Evolutionary conservation across 495 filamentous ascomycete species (phyloP), one percentile per base, ranked within the genome.

Genomic region (Hypoxylon lienhwacheense): DNA sequence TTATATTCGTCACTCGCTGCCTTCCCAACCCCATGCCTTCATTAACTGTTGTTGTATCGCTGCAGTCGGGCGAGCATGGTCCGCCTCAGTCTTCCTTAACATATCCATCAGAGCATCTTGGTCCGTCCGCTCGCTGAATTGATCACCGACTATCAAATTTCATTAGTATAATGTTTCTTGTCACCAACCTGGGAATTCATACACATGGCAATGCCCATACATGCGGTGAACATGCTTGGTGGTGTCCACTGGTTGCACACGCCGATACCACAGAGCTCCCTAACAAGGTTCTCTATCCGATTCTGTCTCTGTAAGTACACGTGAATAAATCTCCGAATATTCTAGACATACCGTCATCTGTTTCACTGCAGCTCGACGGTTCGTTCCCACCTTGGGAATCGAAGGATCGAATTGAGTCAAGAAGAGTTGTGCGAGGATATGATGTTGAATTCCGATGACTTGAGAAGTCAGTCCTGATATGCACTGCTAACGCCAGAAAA

Each of bases 371-470:
- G 49, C 55, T 39, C 63, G 63, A 10, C 66, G 63, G 19, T 40
- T 57, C 10, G 58, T 64, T 8, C 71, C 71, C 12, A 70, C 66
- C 46, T 58, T 60, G 1, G 69, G 68, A 33, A 70, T 66, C 37
- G 65, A 70, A 36, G 72, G 73, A 59, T 76, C 71, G 63, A 71
- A 76, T 40, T 69, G 66, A 35, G 69, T 53, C 5, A 69, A 61
- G 49, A 77, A 73, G 39, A 77, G 70, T 63, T 77, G 75, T 40
- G 80, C 79, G 46, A 77, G 68, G 43, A 75, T 77, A 66, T 81
- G 78, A 70, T 80, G 77, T 44, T 80, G 77, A 16, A 73, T 67
- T 4, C 76, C 77, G 35, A 80, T 77, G 7, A 77, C 77, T 79
- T 47, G n/a, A 14, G 34, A 22, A 10, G 16, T 52, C 21, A 47